Percentiles rank a stretch among this genome's conserved stretches.
phyloP scores from a whole-genome alignment of 1,284 basidiomycete species.

The Uromyces viciae-fabae region DNA sequence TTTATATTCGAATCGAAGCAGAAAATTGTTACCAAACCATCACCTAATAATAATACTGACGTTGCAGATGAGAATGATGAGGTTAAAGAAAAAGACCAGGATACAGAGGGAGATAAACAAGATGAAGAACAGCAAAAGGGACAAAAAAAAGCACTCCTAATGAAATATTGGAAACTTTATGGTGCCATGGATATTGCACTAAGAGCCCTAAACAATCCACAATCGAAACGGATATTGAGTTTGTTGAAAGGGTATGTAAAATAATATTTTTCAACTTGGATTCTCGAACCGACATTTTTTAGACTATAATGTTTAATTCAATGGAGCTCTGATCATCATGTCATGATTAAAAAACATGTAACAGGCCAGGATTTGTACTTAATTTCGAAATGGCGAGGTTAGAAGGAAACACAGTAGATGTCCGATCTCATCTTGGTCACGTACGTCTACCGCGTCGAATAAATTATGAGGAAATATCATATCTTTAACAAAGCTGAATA shows the following conservation, averaged over 20 bases:
- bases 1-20: constrained; percentile 17
- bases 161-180: constrained; percentile 23
- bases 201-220: neutral
- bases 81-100: neutral
- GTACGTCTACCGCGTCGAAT: neutral
- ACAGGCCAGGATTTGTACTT: constrained; percentile 16
- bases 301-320: no score
- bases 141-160: neutral
- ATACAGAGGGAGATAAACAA: neutral
- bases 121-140: neutral
- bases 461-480: neutral
- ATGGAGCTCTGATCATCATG: neutral
- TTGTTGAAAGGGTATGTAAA: constrained; percentile 21
- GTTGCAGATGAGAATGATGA: neutral
- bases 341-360: neutral
- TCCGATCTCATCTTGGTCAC: neutral
- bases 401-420: neutral
- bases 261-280: no score
- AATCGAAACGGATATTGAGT: neutral
- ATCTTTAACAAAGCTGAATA: neutral
- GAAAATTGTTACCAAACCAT: neutral
- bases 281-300: no score
- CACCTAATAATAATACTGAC: neutral
- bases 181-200: constrained; percentile 24
- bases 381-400: constrained; percentile 24